A percentile compares a stretch with the other conserved stretches of the same genome.
Evolutionary conservation across 139 green algal species (phyloP).

Genomic region (Ettlia oleoabundans): DNA sequence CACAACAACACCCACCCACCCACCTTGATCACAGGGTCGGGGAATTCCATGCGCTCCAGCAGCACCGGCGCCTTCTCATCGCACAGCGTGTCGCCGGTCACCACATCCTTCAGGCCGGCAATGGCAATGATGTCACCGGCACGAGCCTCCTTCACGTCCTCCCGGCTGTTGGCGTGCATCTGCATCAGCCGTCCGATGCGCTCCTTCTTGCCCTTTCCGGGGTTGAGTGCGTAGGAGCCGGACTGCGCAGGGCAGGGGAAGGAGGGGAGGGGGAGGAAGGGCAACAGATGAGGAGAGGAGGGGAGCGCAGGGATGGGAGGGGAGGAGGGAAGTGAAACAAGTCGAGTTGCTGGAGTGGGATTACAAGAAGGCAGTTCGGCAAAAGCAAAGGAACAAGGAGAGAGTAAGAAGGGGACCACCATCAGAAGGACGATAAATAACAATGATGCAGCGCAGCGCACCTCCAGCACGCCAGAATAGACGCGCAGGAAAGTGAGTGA

Average conservation of each 20-base stretch:
- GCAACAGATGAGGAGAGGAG: background rate
- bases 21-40: slow-evolving; percentile 99
- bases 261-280: background rate
- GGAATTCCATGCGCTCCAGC: slow-evolving; percentile 99
- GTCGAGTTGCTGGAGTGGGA: too few relatives aligned
- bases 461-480: slow-evolving; percentile 81
- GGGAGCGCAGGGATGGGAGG: too few relatives aligned
- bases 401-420: too few relatives aligned
- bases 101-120: slow-evolving; percentile 94
- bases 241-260: slow-evolving; percentile 9
- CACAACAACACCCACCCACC: too few relatives aligned
- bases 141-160: slow-evolving; percentile 92
- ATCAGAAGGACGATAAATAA: too few relatives aligned
- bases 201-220: slow-evolving; percentile 97
- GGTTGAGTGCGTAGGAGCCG: slow-evolving; percentile 92
- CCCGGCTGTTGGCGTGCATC: slow-evolving; percentile 99
- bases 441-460: too few relatives aligned
- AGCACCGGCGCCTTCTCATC: slow-evolving; percentile 91
- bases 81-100: slow-evolving; percentile 97
- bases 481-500: slow-evolving; percentile 97
- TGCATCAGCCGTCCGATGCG: slow-evolving; percentile 96
- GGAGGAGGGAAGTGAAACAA: too few relatives aligned
- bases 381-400: too few relatives aligned
- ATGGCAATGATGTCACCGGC: slow-evolving; percentile 98
- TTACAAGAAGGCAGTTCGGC: too few relatives aligned